Evolutionary conservation across 768 basidiomycete genomes (phyloP).

Genomic region (Tulasnella sp.): DNA sequence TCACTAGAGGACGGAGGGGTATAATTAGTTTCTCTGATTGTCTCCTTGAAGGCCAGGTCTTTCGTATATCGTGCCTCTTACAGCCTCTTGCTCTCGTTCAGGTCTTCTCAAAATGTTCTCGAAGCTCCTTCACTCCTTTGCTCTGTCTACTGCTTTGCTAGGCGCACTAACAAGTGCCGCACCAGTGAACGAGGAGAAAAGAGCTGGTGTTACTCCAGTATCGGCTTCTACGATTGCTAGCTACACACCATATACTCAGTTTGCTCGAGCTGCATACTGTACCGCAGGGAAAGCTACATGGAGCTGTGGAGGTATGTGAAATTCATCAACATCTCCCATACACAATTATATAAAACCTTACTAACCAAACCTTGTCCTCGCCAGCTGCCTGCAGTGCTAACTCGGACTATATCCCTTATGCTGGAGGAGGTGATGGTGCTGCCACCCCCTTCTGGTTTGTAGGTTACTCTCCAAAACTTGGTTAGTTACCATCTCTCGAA

Average conservation of each 20-base stretch:
- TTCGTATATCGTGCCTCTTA: too few relatives aligned
- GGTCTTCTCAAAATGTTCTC: too few relatives aligned
- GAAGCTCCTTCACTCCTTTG: too few relatives aligned
- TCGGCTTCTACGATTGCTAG: neutral
- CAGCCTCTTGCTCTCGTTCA: too few relatives aligned
- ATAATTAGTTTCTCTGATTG: too few relatives aligned
- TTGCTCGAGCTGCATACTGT: constrained; percentile 15
- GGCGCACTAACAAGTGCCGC: too few relatives aligned
- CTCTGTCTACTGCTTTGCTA: too few relatives aligned
- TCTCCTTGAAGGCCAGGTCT: too few relatives aligned
- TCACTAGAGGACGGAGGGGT: too few relatives aligned
- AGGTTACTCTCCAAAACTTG: constrained; percentile 8
- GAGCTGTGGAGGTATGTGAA: constrained; percentile 13
- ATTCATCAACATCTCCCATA: too few relatives aligned
- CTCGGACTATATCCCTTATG: constrained; percentile 10
- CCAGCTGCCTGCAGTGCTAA: constrained; percentile 7
- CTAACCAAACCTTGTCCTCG: neutral
- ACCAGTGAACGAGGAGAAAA: neutral
- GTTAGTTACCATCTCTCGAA: neutral
- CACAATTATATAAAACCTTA: neutral
- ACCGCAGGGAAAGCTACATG: neutral
- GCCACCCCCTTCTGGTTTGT: constrained; percentile 14
- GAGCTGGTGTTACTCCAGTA: constrained; percentile 5
- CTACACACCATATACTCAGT: constrained; percentile 8
- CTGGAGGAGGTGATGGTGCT: constrained; percentile 12